Percentiles rank a stretch among this genome's conserved stretches.
Evolutionary conservation across 768 basidiomycete species (phyloP).

Genomic region (Serendipita sp.): DNA sequence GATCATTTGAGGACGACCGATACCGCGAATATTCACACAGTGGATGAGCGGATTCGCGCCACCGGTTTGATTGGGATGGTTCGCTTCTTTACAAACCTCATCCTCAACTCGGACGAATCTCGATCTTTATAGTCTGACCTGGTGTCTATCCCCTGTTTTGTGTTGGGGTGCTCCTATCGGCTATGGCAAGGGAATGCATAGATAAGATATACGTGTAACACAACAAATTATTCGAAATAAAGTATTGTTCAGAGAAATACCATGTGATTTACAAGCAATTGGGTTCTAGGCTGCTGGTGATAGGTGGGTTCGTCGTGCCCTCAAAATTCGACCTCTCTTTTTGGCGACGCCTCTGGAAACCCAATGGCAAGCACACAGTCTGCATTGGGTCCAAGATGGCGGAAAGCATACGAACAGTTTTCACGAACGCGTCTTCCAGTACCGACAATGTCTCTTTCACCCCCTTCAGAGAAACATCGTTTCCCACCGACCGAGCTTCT

Average conservation of each 20-base stretch:
- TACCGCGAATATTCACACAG: slow-evolving; percentile 5
- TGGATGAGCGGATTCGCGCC: slow-evolving; percentile 19
- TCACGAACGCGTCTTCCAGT: not conserved
- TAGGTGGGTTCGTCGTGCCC: not conserved
- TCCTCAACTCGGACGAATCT: slow-evolving; percentile 53
- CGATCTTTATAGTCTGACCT: slow-evolving; percentile 1
- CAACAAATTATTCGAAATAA: too few relatives aligned
- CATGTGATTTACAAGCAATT: too few relatives aligned
- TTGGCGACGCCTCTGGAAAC: not conserved
- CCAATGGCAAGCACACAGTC: not conserved
- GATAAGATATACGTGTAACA: too few relatives aligned
- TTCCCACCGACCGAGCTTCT: not conserved
- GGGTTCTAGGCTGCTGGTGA: too few relatives aligned
- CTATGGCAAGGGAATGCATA: too few relatives aligned
- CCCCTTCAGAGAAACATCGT: not conserved
- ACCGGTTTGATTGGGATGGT: slow-evolving; percentile 46
- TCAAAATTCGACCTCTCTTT: not conserved
- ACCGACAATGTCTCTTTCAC: slow-evolving; percentile 3
- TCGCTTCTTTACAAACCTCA: slow-evolving; percentile 45
- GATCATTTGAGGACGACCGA: slow-evolving; percentile 6
- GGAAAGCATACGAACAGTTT: not conserved
- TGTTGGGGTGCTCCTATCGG: too few relatives aligned
- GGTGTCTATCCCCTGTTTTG: too few relatives aligned
- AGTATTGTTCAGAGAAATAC: too few relatives aligned
- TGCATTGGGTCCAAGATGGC: not conserved